These are phyloP conservation scores for Cinnamomum chago DNA, from an alignment of 164 flowering plant genomes.

Conservation along the genomic window DNA sequence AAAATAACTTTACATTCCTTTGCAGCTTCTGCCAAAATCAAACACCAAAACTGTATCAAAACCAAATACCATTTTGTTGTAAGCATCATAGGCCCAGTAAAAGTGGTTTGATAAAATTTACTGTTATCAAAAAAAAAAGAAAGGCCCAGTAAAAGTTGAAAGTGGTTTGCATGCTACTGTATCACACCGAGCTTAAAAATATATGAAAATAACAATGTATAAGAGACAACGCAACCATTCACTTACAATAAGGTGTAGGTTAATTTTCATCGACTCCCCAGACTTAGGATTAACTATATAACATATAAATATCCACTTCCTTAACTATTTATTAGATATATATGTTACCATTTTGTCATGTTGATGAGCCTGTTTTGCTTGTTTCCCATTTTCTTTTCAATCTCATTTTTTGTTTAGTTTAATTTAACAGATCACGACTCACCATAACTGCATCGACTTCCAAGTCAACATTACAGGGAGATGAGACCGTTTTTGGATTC, in stretches of 20 bases:
- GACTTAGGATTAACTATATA: not conserved
- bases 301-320: no score
- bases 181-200: not conserved
- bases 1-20: constrained; percentile 75
- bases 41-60: not conserved
- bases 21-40: constrained; percentile 59
- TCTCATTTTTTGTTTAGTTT: not conserved
- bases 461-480: no score
- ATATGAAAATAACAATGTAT: not conserved
- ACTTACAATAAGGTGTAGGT: not conserved
- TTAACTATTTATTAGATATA: not conserved
- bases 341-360: no score
- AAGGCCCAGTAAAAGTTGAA: not conserved
- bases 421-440: no score
- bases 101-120: no score
- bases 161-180: not conserved
- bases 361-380: not conserved
- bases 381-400: not conserved
- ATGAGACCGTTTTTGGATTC: no score
- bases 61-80: not conserved
- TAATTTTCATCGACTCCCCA: not conserved
- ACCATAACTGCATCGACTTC: no score
- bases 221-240: not conserved
- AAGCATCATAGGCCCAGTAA: not conserved
- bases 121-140: no score